These are phyloP conservation scores for Pseudogymnoascus sp. DNA, from an alignment of 2,329 filamentous ascomycete species.

Conservation along the genomic window DNA sequence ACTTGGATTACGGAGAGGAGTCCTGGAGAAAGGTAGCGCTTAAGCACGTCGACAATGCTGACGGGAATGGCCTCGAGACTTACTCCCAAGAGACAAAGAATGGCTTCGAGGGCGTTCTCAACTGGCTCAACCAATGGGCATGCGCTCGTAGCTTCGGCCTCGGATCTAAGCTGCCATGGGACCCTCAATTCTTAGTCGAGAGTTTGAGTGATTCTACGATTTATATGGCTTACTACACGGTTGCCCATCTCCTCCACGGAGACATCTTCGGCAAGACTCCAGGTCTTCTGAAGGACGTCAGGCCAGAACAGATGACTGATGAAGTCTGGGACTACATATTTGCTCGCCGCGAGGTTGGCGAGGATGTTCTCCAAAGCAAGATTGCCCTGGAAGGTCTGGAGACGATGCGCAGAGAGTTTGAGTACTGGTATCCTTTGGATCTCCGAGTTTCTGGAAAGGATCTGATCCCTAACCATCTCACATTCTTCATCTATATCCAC, in stretches of 20 bases:
- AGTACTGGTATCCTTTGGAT: conserved; percentile 95
- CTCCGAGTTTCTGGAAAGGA: conserved; percentile 87
- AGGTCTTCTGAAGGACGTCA: conserved; percentile 58
- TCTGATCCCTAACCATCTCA: conserved; percentile 86
- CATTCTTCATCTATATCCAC: conserved; percentile 93
- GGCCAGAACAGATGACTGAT: conserved; percentile 81
- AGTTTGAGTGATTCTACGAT: conserved; percentile 86
- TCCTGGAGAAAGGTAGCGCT: conserved; percentile 74
- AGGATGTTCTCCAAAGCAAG: conserved; percentile 58
- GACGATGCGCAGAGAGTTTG: conserved; percentile 81
- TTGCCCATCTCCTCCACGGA: conserved; percentile 62
- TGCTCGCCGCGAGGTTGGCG: conserved; percentile 61
- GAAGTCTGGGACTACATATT: conserved; percentile 97
- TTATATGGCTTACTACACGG: conserved; percentile 78
- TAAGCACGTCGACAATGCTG: conserved; percentile 61
- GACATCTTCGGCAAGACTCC: conserved; percentile 76
- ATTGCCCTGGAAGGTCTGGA: conserved; percentile 70
- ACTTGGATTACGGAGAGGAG: conserved; percentile 90
- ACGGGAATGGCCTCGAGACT: conserved; percentile 65
- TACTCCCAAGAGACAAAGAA: conserved; percentile 72
- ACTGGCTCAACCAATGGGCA: conserved; percentile 95
- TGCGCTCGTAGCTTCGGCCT: conserved; percentile 87
- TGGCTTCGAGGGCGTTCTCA: conserved; percentile 75
- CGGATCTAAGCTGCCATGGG: conserved; percentile 92
- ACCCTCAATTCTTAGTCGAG: conserved; percentile 83